These are phyloP conservation scores for Saccharomyces hybrid DNA, from an alignment of 1,139 yeast species.

Conservation along the genomic window DNA sequence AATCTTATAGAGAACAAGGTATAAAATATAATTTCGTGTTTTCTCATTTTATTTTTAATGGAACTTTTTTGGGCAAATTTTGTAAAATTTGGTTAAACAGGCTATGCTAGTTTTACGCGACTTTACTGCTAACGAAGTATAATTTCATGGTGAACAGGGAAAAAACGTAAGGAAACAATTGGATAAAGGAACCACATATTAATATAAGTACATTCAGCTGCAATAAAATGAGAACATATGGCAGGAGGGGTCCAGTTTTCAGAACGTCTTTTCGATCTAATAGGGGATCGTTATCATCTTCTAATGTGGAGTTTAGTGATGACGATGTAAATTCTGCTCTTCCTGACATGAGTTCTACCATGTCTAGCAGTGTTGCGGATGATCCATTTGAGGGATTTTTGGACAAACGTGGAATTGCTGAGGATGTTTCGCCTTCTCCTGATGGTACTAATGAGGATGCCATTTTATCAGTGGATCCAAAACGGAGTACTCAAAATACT, in stretches of 20 bases:
- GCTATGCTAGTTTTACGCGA: background rate
- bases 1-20: background rate
- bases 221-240: background rate
- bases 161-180: background rate
- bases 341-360: background rate
- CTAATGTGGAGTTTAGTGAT: background rate
- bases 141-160: background rate
- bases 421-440: background rate
- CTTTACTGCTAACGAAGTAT: background rate
- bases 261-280: background rate
- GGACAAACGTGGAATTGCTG: background rate
- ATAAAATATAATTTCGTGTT: background rate
- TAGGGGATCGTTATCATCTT: background rate
- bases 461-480: background rate
- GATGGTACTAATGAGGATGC: background rate
- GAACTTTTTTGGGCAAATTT: background rate
- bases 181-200: background rate
- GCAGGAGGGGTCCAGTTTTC: background rate
- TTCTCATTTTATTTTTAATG: background rate
- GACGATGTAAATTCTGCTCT: constrained; percentile 1
- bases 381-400: background rate
- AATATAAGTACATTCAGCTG: too few species aligned
- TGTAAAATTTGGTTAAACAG: background rate
- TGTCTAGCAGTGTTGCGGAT: background rate
- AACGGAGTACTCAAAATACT: background rate